Conservation (phyloP, 768 basidiomycete genomes). For the Udeniomyces megalosporus region DNA sequence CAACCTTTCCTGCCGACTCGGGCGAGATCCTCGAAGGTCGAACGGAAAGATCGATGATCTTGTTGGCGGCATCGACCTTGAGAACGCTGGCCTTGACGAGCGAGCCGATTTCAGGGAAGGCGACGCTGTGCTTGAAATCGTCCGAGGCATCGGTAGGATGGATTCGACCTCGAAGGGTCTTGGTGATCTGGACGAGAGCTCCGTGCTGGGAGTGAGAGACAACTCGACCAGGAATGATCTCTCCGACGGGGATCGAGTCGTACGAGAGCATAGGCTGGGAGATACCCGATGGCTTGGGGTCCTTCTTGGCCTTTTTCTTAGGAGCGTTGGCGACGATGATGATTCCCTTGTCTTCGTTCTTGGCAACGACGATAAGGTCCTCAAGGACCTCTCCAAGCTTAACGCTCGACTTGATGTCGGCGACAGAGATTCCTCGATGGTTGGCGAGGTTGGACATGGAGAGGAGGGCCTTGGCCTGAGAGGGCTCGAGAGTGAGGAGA, state of each 20-base stretch:
- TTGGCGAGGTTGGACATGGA: constrained; percentile 78
- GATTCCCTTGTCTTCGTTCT: constrained; percentile 67
- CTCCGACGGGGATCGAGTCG: constrained; percentile 52
- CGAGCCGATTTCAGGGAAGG: constrained; percentile 47
- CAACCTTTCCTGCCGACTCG: constrained; percentile 32
- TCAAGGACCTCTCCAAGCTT: constrained; percentile 53
- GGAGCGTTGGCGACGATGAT: constrained; percentile 56
- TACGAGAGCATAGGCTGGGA: constrained; percentile 35
- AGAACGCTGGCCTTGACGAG: constrained; percentile 58
- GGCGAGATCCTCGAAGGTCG: constrained; percentile 54
- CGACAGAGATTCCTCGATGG: constrained; percentile 46
- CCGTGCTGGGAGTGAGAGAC: constrained; percentile 55
- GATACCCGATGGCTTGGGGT: constrained; percentile 15
- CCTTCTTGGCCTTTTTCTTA: constrained; percentile 18
- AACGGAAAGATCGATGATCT: constrained; percentile 62
- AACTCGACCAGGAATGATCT: constrained; percentile 65
- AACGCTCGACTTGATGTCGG: constrained; percentile 48
- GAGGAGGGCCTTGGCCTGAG: constrained; percentile 53
- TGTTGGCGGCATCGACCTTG: constrained; percentile 46
- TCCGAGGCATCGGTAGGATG: constrained; percentile 71
- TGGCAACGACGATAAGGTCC: constrained; percentile 73
- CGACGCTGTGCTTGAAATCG: constrained; percentile 44
- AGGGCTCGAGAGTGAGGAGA: constrained; percentile 54
- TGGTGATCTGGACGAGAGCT: constrained; percentile 57
- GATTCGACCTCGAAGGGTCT: constrained; percentile 55